phyloP scores from a whole-genome alignment of 768 basidiomycete genomes.

The Lactarius akahatsu region DNA sequence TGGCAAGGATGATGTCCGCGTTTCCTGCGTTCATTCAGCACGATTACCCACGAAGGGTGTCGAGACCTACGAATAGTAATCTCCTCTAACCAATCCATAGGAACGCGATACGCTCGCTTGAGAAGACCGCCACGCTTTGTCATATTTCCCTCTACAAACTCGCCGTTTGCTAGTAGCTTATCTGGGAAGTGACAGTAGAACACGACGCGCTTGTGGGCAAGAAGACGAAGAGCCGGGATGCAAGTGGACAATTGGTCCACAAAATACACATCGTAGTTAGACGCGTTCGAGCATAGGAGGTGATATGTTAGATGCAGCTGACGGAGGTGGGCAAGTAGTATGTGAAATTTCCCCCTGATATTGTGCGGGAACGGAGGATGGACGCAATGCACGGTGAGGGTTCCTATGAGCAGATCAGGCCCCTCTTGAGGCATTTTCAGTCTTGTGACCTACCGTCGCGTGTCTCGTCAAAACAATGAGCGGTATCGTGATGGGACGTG shows the following conservation, averaged over 20 bases:
- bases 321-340: conserved; percentile 83
- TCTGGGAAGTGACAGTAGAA: conserved; percentile 99
- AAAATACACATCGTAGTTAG: conserved; percentile 79
- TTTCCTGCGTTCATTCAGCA: conserved; percentile 52
- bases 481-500: conserved; percentile 87
- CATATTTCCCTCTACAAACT: conserved; percentile 53
- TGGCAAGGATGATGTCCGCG: conserved; percentile 87
- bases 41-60: background rate
- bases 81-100: conserved; percentile 91
- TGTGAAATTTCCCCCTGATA: conserved; percentile 77
- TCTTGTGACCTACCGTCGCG: conserved; percentile 61
- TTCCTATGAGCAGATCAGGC: conserved; percentile 49
- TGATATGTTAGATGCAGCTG: conserved; percentile 79
- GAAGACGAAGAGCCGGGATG: conserved; percentile 71
- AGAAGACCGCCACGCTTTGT: conserved; percentile 48
- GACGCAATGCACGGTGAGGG: conserved; percentile 71
- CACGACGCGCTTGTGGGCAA: conserved; percentile 76
- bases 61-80: conserved; percentile 71
- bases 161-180: conserved; percentile 79
- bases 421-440: background rate
- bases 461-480: conserved; percentile 93
- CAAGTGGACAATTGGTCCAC: conserved; percentile 95
- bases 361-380: conserved; percentile 78
- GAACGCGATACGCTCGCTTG: conserved; percentile 77
- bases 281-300: conserved; percentile 51